Evolutionary conservation across 768 basidiomycete genomes (phyloP).

Genomic region (Calocybe indica): DNA sequence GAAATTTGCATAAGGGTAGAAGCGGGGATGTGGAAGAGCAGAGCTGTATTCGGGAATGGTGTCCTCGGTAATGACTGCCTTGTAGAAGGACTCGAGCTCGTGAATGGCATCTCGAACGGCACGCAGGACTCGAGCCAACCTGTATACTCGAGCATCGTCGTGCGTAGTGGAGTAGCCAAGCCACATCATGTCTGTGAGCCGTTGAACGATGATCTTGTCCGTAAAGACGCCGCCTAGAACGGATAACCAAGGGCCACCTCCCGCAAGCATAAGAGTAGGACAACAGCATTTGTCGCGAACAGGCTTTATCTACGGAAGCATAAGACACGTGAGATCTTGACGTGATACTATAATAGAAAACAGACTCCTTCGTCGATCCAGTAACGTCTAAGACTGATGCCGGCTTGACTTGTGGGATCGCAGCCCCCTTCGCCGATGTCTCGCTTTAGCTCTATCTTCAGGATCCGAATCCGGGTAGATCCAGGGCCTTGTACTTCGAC

Average conservation of each 20-base stretch:
- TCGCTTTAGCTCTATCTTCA: not conserved
- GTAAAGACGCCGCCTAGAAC: slow-evolving; percentile 11
- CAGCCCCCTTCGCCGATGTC: not conserved
- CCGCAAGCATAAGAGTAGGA: slow-evolving; percentile 9
- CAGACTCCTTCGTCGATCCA: not conserved
- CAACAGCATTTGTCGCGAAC: slow-evolving; percentile 5
- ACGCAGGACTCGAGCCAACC: no score
- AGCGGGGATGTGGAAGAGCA: no score
- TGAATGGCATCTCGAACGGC: no score
- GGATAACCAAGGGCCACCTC: slow-evolving; percentile 11
- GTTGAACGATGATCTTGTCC: slow-evolving; percentile 9
- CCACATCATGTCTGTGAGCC: slow-evolving; percentile 10
- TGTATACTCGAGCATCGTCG: no score
- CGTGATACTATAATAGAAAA: no score
- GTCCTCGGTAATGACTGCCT: no score
- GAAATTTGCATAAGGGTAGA: no score
- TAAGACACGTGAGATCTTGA: no score
- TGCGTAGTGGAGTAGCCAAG: not conserved
- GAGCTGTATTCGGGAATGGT: no score
- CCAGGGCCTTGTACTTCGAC: not conserved
- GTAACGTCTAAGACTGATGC: not conserved
- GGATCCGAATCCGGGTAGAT: no score
- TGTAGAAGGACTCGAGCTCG: no score
- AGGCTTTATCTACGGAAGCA: no score
- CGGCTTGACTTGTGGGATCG: not conserved